A percentile compares a stretch with the other conserved stretches of the same genome.
These are phyloP conservation scores for Mayamaea pseudoterrestris DNA, from an alignment of 108 stramenopile species.

Conservation along the genomic window DNA sequence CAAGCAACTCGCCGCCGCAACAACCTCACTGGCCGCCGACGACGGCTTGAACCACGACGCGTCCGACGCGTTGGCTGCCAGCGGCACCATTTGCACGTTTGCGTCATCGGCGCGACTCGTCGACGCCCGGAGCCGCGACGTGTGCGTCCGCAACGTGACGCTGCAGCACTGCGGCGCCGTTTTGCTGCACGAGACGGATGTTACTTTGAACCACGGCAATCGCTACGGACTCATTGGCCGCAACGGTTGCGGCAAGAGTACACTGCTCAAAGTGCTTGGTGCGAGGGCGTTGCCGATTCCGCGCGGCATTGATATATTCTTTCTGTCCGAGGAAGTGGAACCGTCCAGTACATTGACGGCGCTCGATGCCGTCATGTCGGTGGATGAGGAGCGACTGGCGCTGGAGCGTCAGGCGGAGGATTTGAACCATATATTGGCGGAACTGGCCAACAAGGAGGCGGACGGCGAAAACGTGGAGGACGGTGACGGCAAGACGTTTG, in stretches of 20 bases:
- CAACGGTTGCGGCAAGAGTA: slow-evolving; percentile 75
- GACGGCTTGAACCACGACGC: slow-evolving; percentile 49
- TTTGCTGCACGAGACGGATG: slow-evolving; percentile 85
- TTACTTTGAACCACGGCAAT: slow-evolving; percentile 95
- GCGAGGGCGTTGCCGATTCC: slow-evolving; percentile 93
- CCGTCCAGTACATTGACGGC: slow-evolving; percentile 87
- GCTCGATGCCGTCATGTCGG: slow-evolving; percentile 93
- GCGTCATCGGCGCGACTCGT: slow-evolving; percentile 52
- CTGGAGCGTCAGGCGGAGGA: slow-evolving; percentile 88
- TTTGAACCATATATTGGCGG: slow-evolving; percentile 70
- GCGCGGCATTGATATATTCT: slow-evolving; percentile 91
- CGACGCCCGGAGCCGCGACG: slow-evolving; percentile 79
- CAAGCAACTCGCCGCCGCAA: background rate
- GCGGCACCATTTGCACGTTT: slow-evolving; percentile 81
- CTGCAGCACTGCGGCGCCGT: slow-evolving; percentile 85
- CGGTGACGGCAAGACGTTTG: slow-evolving; percentile 31
- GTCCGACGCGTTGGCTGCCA: slow-evolving; percentile 60
- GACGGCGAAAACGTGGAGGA: slow-evolving; percentile 28
- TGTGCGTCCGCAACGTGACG: slow-evolving; percentile 91
- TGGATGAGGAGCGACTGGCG: slow-evolving; percentile 85
- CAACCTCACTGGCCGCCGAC: slow-evolving; percentile 8
- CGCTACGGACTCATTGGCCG: slow-evolving; percentile 83
- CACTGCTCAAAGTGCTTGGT: slow-evolving; percentile 85
- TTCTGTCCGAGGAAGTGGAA: slow-evolving; percentile 91
- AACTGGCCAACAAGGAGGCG: slow-evolving; percentile 29